Evolutionary conservation across 2,329 filamentous ascomycete genomes (phyloP).

Genomic region (Colletotrichum sp.): DNA sequence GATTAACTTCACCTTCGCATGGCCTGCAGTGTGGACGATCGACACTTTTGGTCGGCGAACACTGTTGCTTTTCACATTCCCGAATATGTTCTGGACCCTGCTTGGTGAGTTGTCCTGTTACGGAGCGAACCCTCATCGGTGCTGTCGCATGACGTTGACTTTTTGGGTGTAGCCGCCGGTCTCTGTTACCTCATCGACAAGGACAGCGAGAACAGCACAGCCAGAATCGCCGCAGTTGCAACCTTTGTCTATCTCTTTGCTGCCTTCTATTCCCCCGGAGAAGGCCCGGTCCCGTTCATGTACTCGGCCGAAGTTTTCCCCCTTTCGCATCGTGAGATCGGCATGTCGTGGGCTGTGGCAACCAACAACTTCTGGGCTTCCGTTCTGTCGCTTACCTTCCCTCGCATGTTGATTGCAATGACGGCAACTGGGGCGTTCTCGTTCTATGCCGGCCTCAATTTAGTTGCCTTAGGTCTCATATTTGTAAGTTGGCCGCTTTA

Average conservation of each 20-base stretch:
- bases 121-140: neutral
- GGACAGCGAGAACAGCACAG: constrained; percentile 34
- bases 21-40: constrained; percentile 70
- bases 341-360: constrained; percentile 68
- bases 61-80: constrained; percentile 69
- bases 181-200: constrained; percentile 41
- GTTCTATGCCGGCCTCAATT: constrained; percentile 53
- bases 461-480: constrained; percentile 50
- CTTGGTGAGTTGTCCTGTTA: constrained; percentile 35
- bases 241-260: constrained; percentile 70
- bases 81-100: constrained; percentile 68
- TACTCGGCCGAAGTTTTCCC: constrained; percentile 71
- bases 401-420: constrained; percentile 47
- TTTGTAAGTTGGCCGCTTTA: constrained; percentile 30
- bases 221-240: constrained; percentile 59
- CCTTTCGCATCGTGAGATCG: constrained; percentile 66
- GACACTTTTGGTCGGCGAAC: constrained; percentile 69
- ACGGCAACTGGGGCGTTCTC: constrained; percentile 42
- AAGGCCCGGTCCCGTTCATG: constrained; percentile 67
- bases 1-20: constrained; percentile 70
- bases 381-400: constrained; percentile 57
- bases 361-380: constrained; percentile 62
- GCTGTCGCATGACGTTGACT: neutral
- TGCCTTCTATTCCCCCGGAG: constrained; percentile 69
- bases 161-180: constrained; percentile 33